Percentiles rank a stretch among this genome's conserved stretches.
phyloP scores from a whole-genome alignment of 306 rosid species.

The Malus sylvestris region DNA sequence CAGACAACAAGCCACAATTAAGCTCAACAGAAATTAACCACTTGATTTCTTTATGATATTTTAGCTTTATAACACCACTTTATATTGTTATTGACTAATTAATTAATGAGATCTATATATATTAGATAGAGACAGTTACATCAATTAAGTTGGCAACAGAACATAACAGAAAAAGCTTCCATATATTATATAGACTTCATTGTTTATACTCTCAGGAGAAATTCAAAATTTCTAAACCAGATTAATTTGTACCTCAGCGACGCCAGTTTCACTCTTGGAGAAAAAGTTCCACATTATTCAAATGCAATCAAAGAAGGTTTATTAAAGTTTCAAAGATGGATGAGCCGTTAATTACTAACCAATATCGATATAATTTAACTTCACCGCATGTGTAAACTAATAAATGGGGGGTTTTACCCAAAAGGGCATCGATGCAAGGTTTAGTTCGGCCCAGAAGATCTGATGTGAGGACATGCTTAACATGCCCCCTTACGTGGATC shows the following conservation, averaged over 20 bases:
- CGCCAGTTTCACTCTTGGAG: background rate
- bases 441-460: too few species aligned
- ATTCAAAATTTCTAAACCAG: background rate
- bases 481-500: background rate
- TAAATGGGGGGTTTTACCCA: background rate
- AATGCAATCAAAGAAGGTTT: background rate
- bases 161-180: background rate
- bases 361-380: too few species aligned
- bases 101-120: background rate
- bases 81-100: background rate
- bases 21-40: slow-evolving; percentile 1
- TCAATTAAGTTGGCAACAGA: background rate
- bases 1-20: background rate
- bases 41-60: background rate
- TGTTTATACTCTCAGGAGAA: background rate
- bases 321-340: background rate
- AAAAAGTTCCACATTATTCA: too few species aligned
- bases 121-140: background rate
- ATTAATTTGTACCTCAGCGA: background rate
- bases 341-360: background rate
- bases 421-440: background rate
- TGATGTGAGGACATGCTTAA: too few species aligned
- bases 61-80: background rate
- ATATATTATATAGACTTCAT: background rate
- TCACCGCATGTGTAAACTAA: background rate